Conservation (phyloP, 306 rosid species). For the Clitoria ternatea region DNA sequence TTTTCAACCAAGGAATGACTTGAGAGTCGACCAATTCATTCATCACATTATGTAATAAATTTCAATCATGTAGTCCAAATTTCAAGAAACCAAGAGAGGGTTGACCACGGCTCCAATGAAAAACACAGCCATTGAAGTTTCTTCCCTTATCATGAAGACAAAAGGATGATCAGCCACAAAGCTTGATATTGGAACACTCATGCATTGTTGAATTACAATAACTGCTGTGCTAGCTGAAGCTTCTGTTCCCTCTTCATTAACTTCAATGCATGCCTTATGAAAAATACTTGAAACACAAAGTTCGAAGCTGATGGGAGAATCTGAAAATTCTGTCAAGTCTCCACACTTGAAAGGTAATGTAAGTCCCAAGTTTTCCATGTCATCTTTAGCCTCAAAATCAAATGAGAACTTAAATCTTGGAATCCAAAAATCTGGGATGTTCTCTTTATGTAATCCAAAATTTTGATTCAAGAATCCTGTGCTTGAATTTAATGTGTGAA, state of each 20-base stretch:
- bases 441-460: too few species aligned
- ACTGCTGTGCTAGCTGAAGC: background rate
- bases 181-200: background rate
- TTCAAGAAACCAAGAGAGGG: background rate
- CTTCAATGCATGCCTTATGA: background rate
- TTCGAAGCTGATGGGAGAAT: background rate
- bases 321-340: background rate
- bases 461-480: too few species aligned
- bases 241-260: background rate
- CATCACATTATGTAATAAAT: too few species aligned
- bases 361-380: background rate
- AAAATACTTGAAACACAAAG: background rate
- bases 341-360: background rate
- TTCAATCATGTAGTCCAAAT: background rate
- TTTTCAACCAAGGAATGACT: background rate
- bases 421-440: too few species aligned
- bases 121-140: too few species aligned
- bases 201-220: background rate
- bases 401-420: too few species aligned
- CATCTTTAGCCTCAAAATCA: background rate
- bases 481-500: too few species aligned
- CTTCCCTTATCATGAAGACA: background rate
- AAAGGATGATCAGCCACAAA: background rate
- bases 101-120: too few species aligned
- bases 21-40: background rate